Evolutionary conservation across 345 rosid species (phyloP).

Genomic region (Euphorbia tirucalli): DNA sequence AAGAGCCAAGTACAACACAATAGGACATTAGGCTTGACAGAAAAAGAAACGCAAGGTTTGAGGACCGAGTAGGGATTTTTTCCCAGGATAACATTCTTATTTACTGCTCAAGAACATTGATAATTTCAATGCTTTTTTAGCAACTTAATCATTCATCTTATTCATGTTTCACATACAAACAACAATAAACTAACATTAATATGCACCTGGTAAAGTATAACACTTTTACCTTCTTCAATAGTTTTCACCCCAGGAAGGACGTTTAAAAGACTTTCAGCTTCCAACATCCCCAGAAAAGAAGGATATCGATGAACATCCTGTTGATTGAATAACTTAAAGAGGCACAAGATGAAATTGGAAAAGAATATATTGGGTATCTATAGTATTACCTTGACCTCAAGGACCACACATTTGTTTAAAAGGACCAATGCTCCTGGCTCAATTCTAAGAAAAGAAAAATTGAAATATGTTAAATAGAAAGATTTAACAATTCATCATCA

Average conservation of each 20-base stretch:
- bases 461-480: background rate
- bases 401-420: conserved; percentile 58
- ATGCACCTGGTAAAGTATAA: background rate
- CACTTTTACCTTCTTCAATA: conserved; percentile 57
- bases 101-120: background rate
- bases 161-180: background rate
- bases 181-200: no score
- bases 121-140: background rate
- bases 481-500: background rate
- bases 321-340: conserved; percentile 18
- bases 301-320: conserved; percentile 53
- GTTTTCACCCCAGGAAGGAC: conserved; percentile 67
- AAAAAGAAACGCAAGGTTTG: background rate
- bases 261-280: conserved; percentile 48
- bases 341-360: conserved; percentile 10
- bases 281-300: conserved; percentile 67
- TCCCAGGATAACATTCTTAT: background rate
- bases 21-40: background rate
- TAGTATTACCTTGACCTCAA: conserved; percentile 65
- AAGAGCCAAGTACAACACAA: no score
- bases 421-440: conserved; percentile 51
- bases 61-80: background rate
- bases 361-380: conserved; percentile 3
- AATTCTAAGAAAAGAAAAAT: conserved; percentile 47
- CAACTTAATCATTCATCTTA: background rate